Conservation (phyloP, 1,284 basidiomycete genomes). For the Ganoderma sinense region DNA sequence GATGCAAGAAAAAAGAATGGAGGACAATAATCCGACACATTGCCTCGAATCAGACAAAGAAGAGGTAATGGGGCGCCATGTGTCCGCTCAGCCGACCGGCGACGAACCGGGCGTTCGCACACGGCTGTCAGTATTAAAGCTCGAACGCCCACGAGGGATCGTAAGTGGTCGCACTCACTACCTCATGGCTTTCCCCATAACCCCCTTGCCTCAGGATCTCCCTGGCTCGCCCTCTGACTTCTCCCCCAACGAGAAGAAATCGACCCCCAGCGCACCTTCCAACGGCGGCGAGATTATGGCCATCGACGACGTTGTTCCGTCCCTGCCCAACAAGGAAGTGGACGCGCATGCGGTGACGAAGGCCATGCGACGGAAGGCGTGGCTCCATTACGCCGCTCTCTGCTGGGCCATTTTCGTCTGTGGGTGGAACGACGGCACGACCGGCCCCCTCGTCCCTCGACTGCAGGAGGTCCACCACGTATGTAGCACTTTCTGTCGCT, state of each 20-base stretch:
- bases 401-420: slow-evolving; percentile 53
- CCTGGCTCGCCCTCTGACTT: background rate
- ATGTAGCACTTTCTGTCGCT: slow-evolving; percentile 19
- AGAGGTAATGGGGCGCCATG: background rate
- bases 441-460: slow-evolving; percentile 66
- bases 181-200: background rate
- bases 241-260: background rate
- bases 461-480: slow-evolving; percentile 63
- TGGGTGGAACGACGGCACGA: slow-evolving; percentile 70
- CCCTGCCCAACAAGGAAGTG: background rate
- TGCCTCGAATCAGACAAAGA: background rate
- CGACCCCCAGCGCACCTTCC: background rate
- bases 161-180: too few species aligned
- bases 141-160: too few species aligned
- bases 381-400: slow-evolving; percentile 47
- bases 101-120: too few species aligned
- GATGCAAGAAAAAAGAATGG: background rate
- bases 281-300: background rate
- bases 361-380: slow-evolving; percentile 25
- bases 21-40: background rate
- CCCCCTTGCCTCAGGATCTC: background rate
- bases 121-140: too few species aligned
- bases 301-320: background rate
- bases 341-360: slow-evolving; percentile 13
- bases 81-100: too few species aligned